Evolutionary conservation across 2,329 filamentous ascomycete species (phyloP), one percentile per base, ranked within the genome.

Genomic region (Hortaea sp.): DNA sequence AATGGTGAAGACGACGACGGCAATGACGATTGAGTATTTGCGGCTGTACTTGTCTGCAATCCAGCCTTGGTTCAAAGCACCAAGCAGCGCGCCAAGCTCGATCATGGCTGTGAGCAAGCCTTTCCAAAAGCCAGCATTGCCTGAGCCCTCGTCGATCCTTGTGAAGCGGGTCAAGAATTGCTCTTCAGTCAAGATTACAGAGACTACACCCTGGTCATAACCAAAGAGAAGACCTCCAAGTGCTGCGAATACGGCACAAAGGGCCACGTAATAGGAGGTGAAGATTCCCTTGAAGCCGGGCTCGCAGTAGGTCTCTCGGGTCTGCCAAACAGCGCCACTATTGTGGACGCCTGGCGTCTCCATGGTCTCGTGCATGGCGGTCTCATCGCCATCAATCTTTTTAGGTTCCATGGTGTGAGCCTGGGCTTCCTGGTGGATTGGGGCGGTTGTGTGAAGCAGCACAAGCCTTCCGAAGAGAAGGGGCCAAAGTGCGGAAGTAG

Each of bases 161-260:
- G 66, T 64, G 51, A 67, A 71, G 1, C 52, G 53, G 0, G 59
- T 45, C 27, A 69, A 63, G 48, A 74, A 74, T 42, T 72, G 67
- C 0, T 61, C 56, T 67, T 73, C 72, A 11, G 69, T 64, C 7
- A 70, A 62, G 49, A 72, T 70, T 40, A 73, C 63, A 4, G 49
- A 53, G 6, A 64, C 54, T 6, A 63, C 55, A 29, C 61, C 61
- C 51, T 73, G 70, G 46, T 68, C 69, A 43, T 68, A 47, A 6
- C 55, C 55, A 39, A 69, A 69, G 0, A 66, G 64, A 28, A 68
- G 61, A 6, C 67, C 66, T 6, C 65, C 69, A 29, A 72, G 57
- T 0, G 69, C 69, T 9, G 72, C 56, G 9, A 71, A 75, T 2
- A 66, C 66, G 1, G 74, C 74, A 52, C 73, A 76, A 37, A 73